Percentiles rank a stretch among this genome's conserved stretches.
phyloP scores from a whole-genome alignment of 176 grass and related monocot species.

The Rhynchospora tenuis region DNA sequence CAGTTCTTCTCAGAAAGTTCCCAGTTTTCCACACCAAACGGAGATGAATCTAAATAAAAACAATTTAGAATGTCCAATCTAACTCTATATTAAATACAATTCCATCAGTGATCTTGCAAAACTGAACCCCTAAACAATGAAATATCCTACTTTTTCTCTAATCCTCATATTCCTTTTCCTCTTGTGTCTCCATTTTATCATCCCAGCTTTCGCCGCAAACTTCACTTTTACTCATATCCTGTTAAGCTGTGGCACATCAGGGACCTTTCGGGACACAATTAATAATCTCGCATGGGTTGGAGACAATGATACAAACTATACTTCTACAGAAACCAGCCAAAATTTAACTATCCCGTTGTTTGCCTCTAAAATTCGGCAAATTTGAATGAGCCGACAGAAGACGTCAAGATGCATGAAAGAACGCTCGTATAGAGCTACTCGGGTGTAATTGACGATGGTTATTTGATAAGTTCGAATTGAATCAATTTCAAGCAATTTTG shows the following conservation, averaged over 20 bases:
- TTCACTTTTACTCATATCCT: conserved; percentile 19
- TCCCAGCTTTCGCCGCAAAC: conserved; percentile 8
- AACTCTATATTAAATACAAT: background rate
- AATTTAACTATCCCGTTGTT: background rate
- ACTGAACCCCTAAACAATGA: background rate
- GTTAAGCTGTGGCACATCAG: conserved; percentile 38
- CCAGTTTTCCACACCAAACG: background rate
- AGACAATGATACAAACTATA: conserved; percentile 39
- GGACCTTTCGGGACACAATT: fast-evolving
- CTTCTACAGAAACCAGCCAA: conserved; percentile 22
- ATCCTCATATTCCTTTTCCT: conserved; percentile 19
- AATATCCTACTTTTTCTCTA: conserved; percentile 9
- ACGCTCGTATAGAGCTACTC: too few relatives aligned
- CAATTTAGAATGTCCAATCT: background rate
- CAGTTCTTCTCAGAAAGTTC: background rate
- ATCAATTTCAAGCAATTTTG: too few relatives aligned
- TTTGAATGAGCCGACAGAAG: too few relatives aligned
- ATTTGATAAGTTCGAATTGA: too few relatives aligned
- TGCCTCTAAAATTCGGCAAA: too few relatives aligned
- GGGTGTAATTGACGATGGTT: too few relatives aligned
- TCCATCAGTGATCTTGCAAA: background rate
- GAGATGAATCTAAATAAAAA: background rate
- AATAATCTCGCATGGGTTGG: conserved; percentile 28
- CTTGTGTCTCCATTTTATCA: background rate
- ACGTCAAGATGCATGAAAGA: too few relatives aligned